phyloP scores from a whole-genome alignment of 345 rosid species.

The Pelargonium nanum region DNA sequence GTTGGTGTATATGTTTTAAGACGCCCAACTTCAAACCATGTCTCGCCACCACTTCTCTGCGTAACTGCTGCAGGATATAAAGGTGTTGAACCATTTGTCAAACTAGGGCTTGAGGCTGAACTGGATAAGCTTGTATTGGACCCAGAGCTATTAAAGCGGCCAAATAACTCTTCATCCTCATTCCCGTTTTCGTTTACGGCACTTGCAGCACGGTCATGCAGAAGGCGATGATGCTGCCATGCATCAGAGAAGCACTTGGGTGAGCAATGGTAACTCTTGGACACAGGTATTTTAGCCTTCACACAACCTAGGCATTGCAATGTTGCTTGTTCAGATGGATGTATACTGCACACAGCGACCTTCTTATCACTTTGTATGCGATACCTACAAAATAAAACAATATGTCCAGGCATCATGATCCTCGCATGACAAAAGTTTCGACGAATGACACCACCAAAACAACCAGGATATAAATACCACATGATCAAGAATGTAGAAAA shows the following conservation, averaged over 20 bases:
- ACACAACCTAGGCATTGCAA: constrained; percentile 85
- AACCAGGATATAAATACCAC: neutral
- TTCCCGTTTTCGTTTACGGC: constrained; percentile 71
- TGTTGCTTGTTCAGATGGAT: constrained; percentile 83
- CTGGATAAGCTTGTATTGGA: constrained; percentile 55
- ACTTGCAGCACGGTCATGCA: constrained; percentile 91
- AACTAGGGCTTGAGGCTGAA: constrained; percentile 50
- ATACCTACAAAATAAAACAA: constrained; percentile 49
- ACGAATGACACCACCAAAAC: neutral
- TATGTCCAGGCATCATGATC: neutral
- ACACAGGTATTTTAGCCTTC: constrained; percentile 71
- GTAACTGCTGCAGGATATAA: constrained; percentile 55
- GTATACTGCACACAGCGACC: constrained; percentile 80
- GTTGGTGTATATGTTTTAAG: constrained; percentile 89
- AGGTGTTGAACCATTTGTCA: constrained; percentile 66
- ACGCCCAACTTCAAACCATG: constrained; percentile 91
- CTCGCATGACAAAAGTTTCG: neutral
- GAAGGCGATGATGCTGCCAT: constrained; percentile 95
- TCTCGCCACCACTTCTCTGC: constrained; percentile 79
- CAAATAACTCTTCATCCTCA: constrained; percentile 81
- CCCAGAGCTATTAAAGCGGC: constrained; percentile 71
- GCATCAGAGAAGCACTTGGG: constrained; percentile 92
- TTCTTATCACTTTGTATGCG: constrained; percentile 86
- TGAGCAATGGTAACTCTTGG: constrained; percentile 88
- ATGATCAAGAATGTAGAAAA: too few species aligned